A percentile compares a stretch with the other conserved stretches of the same genome.
phyloP scores from a whole-genome alignment of 495 filamentous ascomycete genomes.

The Xylaria telfairii region DNA sequence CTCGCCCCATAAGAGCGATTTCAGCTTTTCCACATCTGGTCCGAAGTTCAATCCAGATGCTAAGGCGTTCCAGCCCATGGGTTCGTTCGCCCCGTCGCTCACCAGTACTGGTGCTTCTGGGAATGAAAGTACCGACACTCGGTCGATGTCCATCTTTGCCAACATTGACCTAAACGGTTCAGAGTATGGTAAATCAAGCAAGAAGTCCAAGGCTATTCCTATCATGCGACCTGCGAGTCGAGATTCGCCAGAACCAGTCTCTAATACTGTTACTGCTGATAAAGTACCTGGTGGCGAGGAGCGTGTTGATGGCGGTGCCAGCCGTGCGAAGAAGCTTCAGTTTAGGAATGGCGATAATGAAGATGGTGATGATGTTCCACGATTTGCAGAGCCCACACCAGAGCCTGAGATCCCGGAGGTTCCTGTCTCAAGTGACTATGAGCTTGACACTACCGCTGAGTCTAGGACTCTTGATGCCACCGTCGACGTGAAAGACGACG shows the following conservation, averaged over 20 bases:
- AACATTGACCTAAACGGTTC: slow-evolving; percentile 66
- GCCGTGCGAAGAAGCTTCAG: slow-evolving; percentile 69
- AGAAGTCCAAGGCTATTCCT: slow-evolving; percentile 81
- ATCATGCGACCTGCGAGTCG: slow-evolving; percentile 71
- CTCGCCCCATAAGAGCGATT: slow-evolving; percentile 69
- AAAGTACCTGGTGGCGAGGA: slow-evolving; percentile 55
- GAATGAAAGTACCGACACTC: slow-evolving; percentile 43
- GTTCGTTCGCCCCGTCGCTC: slow-evolving; percentile 48
- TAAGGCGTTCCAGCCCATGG: slow-evolving; percentile 74
- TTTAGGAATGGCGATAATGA: slow-evolving; percentile 60
- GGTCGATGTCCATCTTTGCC: slow-evolving; percentile 71
- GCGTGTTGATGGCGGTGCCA: slow-evolving; percentile 60
- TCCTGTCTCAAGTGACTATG: slow-evolving; percentile 29
- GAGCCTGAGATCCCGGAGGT: slow-evolving; percentile 51
- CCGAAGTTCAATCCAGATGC: slow-evolving; percentile 82
- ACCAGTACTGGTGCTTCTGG: slow-evolving; percentile 44
- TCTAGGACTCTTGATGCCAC: slow-evolving; percentile 30
- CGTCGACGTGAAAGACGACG: slow-evolving; percentile 43
- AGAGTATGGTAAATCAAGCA: slow-evolving; percentile 65
- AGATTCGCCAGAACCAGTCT: slow-evolving; percentile 30
- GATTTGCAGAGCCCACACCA: slow-evolving; percentile 67
- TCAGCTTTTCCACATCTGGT: slow-evolving; percentile 73
- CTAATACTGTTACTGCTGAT: slow-evolving; percentile 24
- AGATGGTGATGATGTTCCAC: slow-evolving; percentile 70
- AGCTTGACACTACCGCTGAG: slow-evolving; percentile 31